Percentiles rank a stretch among this genome's conserved stretches.
Conservation (phyloP, 176 grass and related monocot species). For the Oryza rufipogon region DNA sequence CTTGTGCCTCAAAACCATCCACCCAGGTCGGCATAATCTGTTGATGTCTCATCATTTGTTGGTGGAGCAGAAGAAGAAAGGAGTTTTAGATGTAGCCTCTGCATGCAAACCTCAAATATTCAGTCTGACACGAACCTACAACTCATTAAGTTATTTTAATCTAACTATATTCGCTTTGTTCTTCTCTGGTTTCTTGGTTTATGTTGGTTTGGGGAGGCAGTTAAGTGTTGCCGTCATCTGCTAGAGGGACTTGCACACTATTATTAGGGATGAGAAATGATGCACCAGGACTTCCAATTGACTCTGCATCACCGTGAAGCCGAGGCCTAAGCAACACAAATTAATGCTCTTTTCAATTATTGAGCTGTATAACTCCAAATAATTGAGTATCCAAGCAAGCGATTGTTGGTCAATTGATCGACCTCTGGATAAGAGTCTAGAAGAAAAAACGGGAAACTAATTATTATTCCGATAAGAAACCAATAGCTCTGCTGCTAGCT, state of each 20-base stretch:
- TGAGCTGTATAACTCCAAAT: slow-evolving; percentile 29
- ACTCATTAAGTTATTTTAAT: background rate
- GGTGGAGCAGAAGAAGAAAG: background rate
- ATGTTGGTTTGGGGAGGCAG: slow-evolving; percentile 45
- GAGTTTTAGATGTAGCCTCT: background rate
- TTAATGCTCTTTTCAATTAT: slow-evolving; percentile 44
- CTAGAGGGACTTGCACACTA: slow-evolving; percentile 34
- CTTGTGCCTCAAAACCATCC: background rate
- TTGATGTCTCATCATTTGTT: background rate
- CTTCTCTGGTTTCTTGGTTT: background rate
- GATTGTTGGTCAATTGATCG: slow-evolving; percentile 25
- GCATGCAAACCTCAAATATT: background rate
- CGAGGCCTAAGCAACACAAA: slow-evolving; percentile 3
- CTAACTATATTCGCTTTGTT: background rate
- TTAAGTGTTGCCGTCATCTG: slow-evolving; percentile 37
- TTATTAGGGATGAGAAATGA: slow-evolving; percentile 19
- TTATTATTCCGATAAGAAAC: slow-evolving; percentile 18
- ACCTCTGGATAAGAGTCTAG: slow-evolving; percentile 1
- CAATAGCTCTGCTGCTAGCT: background rate
- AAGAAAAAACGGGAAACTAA: background rate
- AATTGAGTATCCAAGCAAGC: slow-evolving; percentile 30
- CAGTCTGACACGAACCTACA: background rate
- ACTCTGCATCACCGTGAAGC: slow-evolving; percentile 29
- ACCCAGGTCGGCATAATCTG: background rate
- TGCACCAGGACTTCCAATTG: slow-evolving; percentile 14